Conservation (phyloP, 225 moss, liverwort and hornwort species). For the Thuidium tamariscinum region DNA sequence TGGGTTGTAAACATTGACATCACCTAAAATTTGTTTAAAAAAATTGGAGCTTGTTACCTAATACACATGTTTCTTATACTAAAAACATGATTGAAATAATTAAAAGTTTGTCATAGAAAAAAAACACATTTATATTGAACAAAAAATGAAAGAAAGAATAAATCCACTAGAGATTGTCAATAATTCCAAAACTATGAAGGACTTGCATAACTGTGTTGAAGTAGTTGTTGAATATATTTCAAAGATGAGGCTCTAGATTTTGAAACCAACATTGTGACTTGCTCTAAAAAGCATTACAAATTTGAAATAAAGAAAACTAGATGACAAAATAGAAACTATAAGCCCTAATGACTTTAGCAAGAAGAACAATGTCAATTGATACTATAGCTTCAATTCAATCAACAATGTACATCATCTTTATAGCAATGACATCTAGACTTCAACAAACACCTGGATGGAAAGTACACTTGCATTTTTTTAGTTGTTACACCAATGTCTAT, state of each 20-base stretch:
- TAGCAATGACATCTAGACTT: no score
- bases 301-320: neutral
- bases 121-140: neutral
- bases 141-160: neutral
- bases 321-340: accelerated
- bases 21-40: no score
- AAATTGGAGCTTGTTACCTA: no score
- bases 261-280: accelerated
- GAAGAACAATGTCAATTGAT: no score
- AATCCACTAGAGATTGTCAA: accelerated
- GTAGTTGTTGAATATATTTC: neutral
- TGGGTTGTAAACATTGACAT: no score
- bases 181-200: neutral
- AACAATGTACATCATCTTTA: no score
- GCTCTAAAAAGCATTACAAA: accelerated
- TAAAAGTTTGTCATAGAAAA: neutral
- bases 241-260: no score
- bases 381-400: no score
- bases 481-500: no score
- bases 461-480: no score
- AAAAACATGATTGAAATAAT: neutral
- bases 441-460: no score
- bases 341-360: neutral
- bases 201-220: neutral
- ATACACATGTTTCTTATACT: no score